phyloP scores from a whole-genome alignment of 2,329 filamentous ascomycete species.

The Monascus ruber region DNA sequence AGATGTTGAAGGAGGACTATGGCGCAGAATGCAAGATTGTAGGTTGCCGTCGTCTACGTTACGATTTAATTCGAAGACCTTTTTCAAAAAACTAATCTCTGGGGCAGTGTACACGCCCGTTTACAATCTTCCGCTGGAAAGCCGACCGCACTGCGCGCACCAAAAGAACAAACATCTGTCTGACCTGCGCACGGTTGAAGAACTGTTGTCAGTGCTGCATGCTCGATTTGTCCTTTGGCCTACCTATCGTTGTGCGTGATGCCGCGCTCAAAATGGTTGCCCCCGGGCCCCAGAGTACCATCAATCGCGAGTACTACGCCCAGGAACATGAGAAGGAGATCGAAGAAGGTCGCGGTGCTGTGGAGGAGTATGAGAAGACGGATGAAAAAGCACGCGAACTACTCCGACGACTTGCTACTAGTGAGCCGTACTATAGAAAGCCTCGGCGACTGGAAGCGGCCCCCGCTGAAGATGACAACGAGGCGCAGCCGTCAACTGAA shows the following conservation, averaged over 20 bases:
- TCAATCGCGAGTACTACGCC: constrained; percentile 95
- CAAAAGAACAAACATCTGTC: constrained; percentile 87
- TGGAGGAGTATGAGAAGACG: constrained; percentile 91
- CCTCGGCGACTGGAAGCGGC: constrained; percentile 59
- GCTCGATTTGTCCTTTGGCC: constrained; percentile 90
- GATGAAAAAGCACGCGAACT: constrained; percentile 93
- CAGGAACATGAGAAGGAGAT: constrained; percentile 95
- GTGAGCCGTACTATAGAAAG: constrained; percentile 91
- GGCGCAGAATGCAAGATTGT: constrained; percentile 70
- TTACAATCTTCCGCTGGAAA: constrained; percentile 93
- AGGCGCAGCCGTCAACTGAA: constrained; percentile 30
- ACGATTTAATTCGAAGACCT: no score
- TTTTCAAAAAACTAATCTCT: no score
- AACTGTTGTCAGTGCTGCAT: constrained; percentile 99
- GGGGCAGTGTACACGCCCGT: constrained; percentile 68
- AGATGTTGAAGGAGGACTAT: constrained; percentile 97
- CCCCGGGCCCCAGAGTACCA: constrained; percentile 77
- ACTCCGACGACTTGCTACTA: constrained; percentile 70
- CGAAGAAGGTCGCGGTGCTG: constrained; percentile 73
- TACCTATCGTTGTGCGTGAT: constrained; percentile 90
- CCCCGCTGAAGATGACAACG: constrained; percentile 29
- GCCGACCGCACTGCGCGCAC: constrained; percentile 82
- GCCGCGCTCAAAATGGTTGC: constrained; percentile 97
- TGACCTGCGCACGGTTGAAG: constrained; percentile 92
- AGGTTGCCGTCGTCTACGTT: constrained; percentile 6